Conservation (phyloP, 2,329 filamentous ascomycete species). For the Aspergillus calidoustus region DNA sequence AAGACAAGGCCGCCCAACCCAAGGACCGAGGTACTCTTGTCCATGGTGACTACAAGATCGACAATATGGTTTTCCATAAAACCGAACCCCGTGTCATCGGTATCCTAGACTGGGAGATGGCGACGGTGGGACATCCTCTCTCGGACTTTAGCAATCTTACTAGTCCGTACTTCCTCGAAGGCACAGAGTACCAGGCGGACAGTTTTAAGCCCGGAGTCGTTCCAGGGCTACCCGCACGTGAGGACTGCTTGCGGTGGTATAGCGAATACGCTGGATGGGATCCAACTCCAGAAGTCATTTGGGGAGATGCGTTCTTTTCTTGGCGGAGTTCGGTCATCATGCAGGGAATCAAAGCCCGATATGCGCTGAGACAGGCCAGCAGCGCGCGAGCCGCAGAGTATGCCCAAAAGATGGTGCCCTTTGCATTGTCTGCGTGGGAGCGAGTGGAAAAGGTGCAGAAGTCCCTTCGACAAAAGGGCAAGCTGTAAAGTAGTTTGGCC, state of each 20-base stretch:
- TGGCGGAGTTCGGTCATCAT: slow-evolving; percentile 65
- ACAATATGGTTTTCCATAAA: slow-evolving; percentile 87
- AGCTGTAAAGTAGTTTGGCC: slow-evolving; percentile 42
- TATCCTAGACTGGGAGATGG: slow-evolving; percentile 98
- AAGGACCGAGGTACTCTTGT: slow-evolving; percentile 78
- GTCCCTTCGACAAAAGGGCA: slow-evolving; percentile 42
- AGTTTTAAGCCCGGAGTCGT: slow-evolving; percentile 66
- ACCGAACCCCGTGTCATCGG: slow-evolving; percentile 87
- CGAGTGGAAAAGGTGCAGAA: slow-evolving; percentile 62
- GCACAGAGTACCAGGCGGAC: slow-evolving; percentile 41
- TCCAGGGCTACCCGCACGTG: slow-evolving; percentile 67
- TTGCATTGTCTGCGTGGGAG: slow-evolving; percentile 80
- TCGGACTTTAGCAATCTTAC: slow-evolving; percentile 85
- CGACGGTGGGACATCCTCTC: slow-evolving; percentile 92
- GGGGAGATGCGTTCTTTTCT: slow-evolving; percentile 67
- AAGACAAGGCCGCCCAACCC: slow-evolving; percentile 70
- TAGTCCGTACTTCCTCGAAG: slow-evolving; percentile 44
- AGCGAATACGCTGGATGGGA: slow-evolving; percentile 72
- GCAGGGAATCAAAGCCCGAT: slow-evolving; percentile 93
- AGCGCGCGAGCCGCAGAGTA: slow-evolving; percentile 79
- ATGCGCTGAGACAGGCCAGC: slow-evolving; percentile 84
- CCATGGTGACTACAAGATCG: slow-evolving; percentile 97
- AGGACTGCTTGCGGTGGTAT: slow-evolving; percentile 70
- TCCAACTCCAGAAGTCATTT: slow-evolving; percentile 61
- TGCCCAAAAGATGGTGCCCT: slow-evolving; percentile 68